Percentiles rank a stretch among this genome's conserved stretches.
Evolutionary conservation across 23 red algal genomes (phyloP).

Genomic region (Gracilaria domingensis): DNA sequence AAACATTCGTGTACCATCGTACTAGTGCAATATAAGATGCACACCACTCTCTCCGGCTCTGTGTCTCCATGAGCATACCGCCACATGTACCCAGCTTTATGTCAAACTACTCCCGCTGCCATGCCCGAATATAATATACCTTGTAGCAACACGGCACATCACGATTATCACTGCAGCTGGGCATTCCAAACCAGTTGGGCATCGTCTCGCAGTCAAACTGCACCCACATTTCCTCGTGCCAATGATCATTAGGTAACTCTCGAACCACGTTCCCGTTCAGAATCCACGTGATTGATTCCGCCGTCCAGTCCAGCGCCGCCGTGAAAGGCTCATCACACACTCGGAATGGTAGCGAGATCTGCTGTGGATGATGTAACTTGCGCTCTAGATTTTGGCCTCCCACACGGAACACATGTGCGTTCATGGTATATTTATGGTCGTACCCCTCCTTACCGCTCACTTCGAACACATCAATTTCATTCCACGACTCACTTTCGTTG

Average conservation of each 20-base stretch:
- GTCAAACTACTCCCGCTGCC: background rate
- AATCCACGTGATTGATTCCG: slow-evolving; percentile 45
- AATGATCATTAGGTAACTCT: slow-evolving; percentile 38
- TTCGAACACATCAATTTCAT: slow-evolving; percentile 74
- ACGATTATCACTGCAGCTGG: slow-evolving; percentile 5
- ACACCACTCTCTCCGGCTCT: no score
- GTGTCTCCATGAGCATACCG: no score
- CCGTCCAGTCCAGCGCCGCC: slow-evolving; percentile 31
- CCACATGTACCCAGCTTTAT: no score
- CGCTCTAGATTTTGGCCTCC: background rate
- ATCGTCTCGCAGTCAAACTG: slow-evolving; percentile 73
- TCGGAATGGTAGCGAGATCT: background rate
- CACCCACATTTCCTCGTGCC: slow-evolving; percentile 60
- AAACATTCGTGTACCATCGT: no score
- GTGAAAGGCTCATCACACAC: slow-evolving; percentile 23
- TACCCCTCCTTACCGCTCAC: slow-evolving; percentile 6
- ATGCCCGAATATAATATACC: slow-evolving; percentile 12
- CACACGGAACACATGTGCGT: slow-evolving; percentile 57
- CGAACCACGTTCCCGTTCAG: slow-evolving; percentile 56
- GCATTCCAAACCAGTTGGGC: slow-evolving; percentile 61
- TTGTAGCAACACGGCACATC: slow-evolving; percentile 28
- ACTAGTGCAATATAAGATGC: no score
- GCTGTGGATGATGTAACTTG: slow-evolving; percentile 4
- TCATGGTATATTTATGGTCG: slow-evolving; percentile 48
- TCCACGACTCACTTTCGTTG: slow-evolving; percentile 52